phyloP scores from a whole-genome alignment of 75 land plant genomes.

The Selaginella tamariscina region DNA sequence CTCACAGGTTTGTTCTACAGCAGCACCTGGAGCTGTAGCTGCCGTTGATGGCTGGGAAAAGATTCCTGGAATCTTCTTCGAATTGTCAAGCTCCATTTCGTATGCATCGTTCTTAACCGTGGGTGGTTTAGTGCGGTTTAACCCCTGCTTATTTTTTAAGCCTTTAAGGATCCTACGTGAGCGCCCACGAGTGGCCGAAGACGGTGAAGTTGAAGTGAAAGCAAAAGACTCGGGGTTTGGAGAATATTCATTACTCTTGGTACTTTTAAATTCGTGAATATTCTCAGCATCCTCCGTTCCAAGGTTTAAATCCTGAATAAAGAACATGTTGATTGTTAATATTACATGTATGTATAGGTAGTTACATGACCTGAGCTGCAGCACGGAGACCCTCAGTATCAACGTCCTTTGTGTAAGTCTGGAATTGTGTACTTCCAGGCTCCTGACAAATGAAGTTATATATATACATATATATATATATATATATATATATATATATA shows the following conservation, averaged over 20 bases:
- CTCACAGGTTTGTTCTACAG: conserved; percentile 84
- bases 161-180: neutral
- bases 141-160: neutral
- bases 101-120: neutral
- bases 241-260: neutral
- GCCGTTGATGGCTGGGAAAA: conserved; percentile 13
- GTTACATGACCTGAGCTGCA: too few relatives aligned
- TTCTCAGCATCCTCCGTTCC: too few relatives aligned
- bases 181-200: neutral
- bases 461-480: too few relatives aligned
- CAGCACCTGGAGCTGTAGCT: conserved; percentile 16
- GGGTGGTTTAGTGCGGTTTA: neutral
- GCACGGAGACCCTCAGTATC: too few relatives aligned
- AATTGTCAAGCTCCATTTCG: neutral
- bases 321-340: too few relatives aligned
- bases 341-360: too few relatives aligned
- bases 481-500: too few relatives aligned
- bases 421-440: too few relatives aligned
- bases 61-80: conserved; percentile 15
- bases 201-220: neutral
- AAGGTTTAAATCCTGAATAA: too few relatives aligned
- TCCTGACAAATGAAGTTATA: too few relatives aligned
- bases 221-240: neutral
- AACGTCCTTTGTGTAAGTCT: too few relatives aligned
- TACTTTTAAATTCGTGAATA: too few relatives aligned